Conservation (phyloP, 108 stramenopile genomes). For the Ochromonas danica region DNA sequence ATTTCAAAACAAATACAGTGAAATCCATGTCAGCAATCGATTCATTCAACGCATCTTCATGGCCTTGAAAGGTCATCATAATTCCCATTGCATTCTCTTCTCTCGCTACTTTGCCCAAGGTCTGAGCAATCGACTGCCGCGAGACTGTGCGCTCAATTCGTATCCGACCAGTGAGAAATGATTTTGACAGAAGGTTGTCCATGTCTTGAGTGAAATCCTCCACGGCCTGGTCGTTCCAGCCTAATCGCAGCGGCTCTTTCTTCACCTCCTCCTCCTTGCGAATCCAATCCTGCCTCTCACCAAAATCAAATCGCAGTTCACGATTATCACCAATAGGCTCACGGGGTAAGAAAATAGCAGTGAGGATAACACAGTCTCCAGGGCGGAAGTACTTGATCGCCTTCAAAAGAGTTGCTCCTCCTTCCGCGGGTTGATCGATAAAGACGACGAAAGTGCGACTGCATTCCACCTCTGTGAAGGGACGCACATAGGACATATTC, state of each 20-base stretch:
- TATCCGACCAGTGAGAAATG: neutral
- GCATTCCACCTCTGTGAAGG: neutral
- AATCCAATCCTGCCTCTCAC: neutral
- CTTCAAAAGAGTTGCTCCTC: neutral
- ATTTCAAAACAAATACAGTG: no score
- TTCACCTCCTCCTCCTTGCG: neutral
- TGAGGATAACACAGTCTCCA: neutral
- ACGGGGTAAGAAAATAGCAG: neutral
- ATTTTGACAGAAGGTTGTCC: neutral
- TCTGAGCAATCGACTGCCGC: no score
- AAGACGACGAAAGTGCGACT: neutral
- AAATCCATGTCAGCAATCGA: no score
- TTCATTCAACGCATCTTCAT: no score
- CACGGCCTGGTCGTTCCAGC: constrained; percentile 17
- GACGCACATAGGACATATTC: neutral
- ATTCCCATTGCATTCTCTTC: no score
- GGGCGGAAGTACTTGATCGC: neutral
- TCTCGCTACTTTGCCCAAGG: no score
- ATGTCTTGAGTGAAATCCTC: neutral
- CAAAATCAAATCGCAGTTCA: constrained; percentile 21
- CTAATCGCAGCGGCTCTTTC: neutral
- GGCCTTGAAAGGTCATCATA: no score
- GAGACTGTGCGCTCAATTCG: neutral
- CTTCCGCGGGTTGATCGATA: neutral
- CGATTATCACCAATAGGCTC: constrained; percentile 9